A percentile compares a stretch with the other conserved stretches of the same genome.
These are phyloP conservation scores for Paracamarosporium sp. DNA, from an alignment of 2,329 filamentous ascomycete genomes.

Conservation along the genomic window DNA sequence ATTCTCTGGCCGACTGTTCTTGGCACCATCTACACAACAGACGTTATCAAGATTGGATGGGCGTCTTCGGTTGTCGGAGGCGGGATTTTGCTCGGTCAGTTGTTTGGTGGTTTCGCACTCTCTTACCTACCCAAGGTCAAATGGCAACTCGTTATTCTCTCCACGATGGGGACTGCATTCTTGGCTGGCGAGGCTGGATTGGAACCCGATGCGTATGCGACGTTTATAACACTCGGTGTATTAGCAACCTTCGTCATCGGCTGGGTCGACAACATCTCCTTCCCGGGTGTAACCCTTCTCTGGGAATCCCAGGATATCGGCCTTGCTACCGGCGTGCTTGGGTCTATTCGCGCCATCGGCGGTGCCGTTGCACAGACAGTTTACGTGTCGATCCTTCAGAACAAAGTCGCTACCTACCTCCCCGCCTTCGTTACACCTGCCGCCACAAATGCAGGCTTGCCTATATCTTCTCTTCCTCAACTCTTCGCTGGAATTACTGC, in stretches of 20 bases:
- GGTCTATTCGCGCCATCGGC: constrained; percentile 34
- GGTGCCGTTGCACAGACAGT: constrained; percentile 32
- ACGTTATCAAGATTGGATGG: constrained; percentile 37
- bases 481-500: constrained; percentile 30
- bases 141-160: constrained; percentile 39
- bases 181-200: constrained; percentile 25
- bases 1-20: constrained; percentile 42
- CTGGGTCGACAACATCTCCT: constrained; percentile 40
- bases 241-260: constrained; percentile 27
- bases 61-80: constrained; percentile 39
- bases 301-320: constrained; percentile 43
- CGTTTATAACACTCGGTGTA: constrained; percentile 13
- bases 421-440: constrained; percentile 34
- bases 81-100: constrained; percentile 40
- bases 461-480: constrained; percentile 23
- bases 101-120: constrained; percentile 38
- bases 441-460: constrained; percentile 31
- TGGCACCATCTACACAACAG: constrained; percentile 33
- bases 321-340: constrained; percentile 38
- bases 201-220: constrained; percentile 6
- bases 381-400: constrained; percentile 40
- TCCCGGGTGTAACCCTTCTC: constrained; percentile 34
- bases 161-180: constrained; percentile 30
- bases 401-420: constrained; percentile 33
- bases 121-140: constrained; percentile 37